Evolutionary conservation across 768 basidiomycete species (phyloP), one percentile per base, ranked within the genome.

Genomic region (Leccinum olivaceopallidum): DNA sequence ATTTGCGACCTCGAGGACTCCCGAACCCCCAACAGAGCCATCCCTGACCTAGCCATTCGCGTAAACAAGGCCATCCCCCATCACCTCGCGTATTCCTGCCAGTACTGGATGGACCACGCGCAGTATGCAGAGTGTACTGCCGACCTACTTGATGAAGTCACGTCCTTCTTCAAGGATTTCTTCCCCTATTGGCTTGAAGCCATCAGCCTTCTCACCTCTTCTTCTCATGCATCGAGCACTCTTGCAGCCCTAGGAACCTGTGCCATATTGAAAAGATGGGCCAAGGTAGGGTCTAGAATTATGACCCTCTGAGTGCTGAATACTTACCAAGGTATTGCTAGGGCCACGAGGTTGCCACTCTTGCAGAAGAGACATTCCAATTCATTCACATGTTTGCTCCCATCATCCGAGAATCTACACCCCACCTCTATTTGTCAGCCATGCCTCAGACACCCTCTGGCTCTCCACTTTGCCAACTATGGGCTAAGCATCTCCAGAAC

Each of bases 161-260:
- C 59, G 6, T 39, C 55, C 4, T 71, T 77, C 56, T 58, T 70
- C 24, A 53, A 69, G 47, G 32, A 57, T 1, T 63, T 63, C 14
- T 64, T 79, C 5, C 65, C 79, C 6, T 77, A 69, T 56, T 80
- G 78, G 78, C 56, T 80, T 10, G 79, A 80, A 54, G 73, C 70
- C 6, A 64, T 80, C n/a, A 64, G 69, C 22, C 61, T 71, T 12
- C 60, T 64, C 30, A 63, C 60, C 32, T 18, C 55, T 22, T 36
- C 12, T n/a, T 42, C 18, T 22, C 55, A 64, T 51, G n/a, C 36
- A 5, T 60, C 55, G 36, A 55, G 26, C 18, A 57, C 56, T 4
- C 51, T 58, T 4, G 51, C 55, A 58, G 67, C 67, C 48, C 53
- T 63, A 5, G 16, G 32, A n/a, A 32, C 59, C 20, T 68, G 67